Evolutionary conservation across 2,329 filamentous ascomycete species (phyloP), one percentile per base, ranked within the genome.

Genomic region (Endothia cerciana): DNA sequence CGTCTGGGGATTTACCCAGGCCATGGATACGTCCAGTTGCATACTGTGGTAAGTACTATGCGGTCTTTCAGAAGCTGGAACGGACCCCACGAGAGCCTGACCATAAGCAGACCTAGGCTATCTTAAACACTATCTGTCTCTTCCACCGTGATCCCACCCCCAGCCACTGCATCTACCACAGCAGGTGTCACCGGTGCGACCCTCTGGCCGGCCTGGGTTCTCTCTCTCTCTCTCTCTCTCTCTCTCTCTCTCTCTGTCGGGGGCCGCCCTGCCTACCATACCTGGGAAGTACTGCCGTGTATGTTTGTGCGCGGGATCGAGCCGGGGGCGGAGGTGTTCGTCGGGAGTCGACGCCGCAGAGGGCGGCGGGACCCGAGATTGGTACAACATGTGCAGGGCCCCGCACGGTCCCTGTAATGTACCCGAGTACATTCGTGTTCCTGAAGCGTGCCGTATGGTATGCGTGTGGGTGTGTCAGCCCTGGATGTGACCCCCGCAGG

Each of bases 361-460:
- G 15, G 19, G 51, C 51, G 51, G 51, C 51, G 51, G 51, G 15
- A 36, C 30, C 51, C 51, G 51, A 55, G 51, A 55, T 55, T 55
- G 47, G 30, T 36, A 55, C 6, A 33, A 55, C 51, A 55, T 36
- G 51, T 55, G 51, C 51, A 36, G 36, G 17, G 51, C 51, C 30
- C 49, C 51, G 51, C 51, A 55, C 15, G 51, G 30, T 55, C 51
- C n/a, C 51, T 55, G 30, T 22, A 55, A 55, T 36, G 30, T 36
- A 36, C 51, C n/a, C 28, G 10, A 33, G 17, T 36, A 33, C 13
- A 28, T 53, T 33, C 1, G 1, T 25, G 47, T 2, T 30, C 22
- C 7, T 47, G n/a, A 22, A 22, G 43, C 43, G 17, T 22, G 43
- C n/a, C 43, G 43, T 47, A 11, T 5, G 6, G 1, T 33, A 49